A percentile compares a stretch with the other conserved stretches of the same genome.
phyloP scores from a whole-genome alignment of 305 asterid species.

The Fraxinus albicans region DNA sequence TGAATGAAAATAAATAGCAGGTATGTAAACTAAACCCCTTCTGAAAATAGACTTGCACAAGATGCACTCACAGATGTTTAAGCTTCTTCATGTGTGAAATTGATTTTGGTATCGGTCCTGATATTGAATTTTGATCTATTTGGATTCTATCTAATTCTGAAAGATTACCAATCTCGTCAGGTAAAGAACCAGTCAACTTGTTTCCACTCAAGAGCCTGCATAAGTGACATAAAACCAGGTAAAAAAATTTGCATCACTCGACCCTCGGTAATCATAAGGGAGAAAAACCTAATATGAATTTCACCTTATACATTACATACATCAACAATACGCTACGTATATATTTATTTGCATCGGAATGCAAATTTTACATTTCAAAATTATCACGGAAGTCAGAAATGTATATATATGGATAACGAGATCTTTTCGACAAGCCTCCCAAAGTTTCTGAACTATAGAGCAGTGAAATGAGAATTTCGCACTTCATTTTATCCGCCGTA shows the following conservation, averaged over 20 bases:
- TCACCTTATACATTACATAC: background rate
- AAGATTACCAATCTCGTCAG: conserved; percentile 45
- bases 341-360: background rate
- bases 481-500: background rate
- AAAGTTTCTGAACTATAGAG: background rate
- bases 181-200: conserved; percentile 42
- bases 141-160: conserved; percentile 42
- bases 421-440: background rate
- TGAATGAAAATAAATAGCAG: conserved; percentile 4
- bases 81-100: conserved; percentile 34
- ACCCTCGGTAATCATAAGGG: background rate
- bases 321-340: background rate
- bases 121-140: conserved; percentile 45
- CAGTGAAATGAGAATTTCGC: background rate
- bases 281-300: background rate
- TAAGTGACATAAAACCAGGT: background rate
- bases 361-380: background rate
- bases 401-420: background rate
- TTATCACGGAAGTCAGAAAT: background rate
- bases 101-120: conserved; percentile 44
- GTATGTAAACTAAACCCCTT: background rate
- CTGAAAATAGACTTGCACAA: background rate
- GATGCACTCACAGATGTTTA: conserved; percentile 37
- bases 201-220: conserved; percentile 54
- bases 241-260: background rate